Base-by-base conservation (phyloP, 176 grass and related monocot species). In the Oryza glaberrima region DNA sequence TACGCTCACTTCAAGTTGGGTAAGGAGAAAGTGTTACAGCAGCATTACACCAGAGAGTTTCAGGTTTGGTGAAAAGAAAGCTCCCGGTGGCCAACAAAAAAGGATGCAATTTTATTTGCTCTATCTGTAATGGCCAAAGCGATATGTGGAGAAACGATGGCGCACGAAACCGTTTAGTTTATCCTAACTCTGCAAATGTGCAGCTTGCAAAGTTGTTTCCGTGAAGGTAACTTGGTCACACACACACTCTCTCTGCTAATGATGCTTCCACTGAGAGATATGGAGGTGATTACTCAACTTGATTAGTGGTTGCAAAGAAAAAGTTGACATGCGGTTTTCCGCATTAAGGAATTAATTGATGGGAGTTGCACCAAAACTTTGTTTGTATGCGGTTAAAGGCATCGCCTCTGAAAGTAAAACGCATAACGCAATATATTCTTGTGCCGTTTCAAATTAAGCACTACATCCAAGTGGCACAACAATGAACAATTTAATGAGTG, bases 61-160 rank as follows among this genome's bases (percentile, higher is more conserved):
- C 3, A 23, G 20, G 44, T 73, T 73, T 73, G 67, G 65, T 72
- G 75, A 70, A 69, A 79, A 74, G 17, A 19, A 81, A 25, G 40
- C 51, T 17, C 23, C 71, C 0, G 23, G 15, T 69, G 23, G 6
- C 69, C 11, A 66, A 51, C 23, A 79, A 22, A 13, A 13, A 6
- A 9, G 11, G 58, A 12, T 1, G 15, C 67, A 16, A 19, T 69
- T 67, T 25, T 10, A 17, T 70, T 72, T 65, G 70, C 43, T 44
- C 36, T 61, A 6, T 69, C 63, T 9, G 65, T 20, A 40, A 40
- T 60, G 51, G 65, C 19, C 47, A 67, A 13, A 58, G 47, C 16
- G 48, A 69, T 88, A 91, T 82, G 86, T 82, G 77, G 90, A 82
- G 90, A 88, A 91, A 72, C 82, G 86, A 78, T 69, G 82, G 67